Conservation (phyloP, 305 asterid species). For the Withania somnifera region DNA sequence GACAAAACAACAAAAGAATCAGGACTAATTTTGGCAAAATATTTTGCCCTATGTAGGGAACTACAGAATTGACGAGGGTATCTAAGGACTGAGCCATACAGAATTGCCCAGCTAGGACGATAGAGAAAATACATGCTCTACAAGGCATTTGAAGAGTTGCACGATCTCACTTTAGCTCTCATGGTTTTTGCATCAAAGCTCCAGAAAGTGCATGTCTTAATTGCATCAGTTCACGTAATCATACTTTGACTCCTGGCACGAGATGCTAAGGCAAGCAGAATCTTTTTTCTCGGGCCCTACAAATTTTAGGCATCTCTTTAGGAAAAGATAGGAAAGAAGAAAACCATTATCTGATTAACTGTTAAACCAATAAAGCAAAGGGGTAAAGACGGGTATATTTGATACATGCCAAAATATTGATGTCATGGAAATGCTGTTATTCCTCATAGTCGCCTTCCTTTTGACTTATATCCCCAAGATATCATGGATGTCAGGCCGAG, state of each 20-base stretch:
- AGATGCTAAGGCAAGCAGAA: constrained; percentile 47
- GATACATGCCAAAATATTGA: neutral
- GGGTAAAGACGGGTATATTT: neutral
- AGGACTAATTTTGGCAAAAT: neutral
- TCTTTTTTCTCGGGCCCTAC: constrained; percentile 91
- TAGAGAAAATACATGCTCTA: neutral
- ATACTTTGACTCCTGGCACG: constrained; percentile 46
- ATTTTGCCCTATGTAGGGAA: neutral
- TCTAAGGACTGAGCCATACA: neutral
- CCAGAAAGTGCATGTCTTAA: neutral
- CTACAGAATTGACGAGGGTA: neutral
- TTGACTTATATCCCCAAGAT: neutral
- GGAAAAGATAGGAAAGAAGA: neutral
- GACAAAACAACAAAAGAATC: neutral
- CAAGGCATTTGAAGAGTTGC: neutral
- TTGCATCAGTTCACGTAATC: constrained; percentile 1
- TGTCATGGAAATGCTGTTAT: neutral
- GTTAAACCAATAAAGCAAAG: neutral
- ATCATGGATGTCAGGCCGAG: neutral
- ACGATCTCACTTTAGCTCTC: neutral
- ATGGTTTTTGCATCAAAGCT: constrained; percentile 1
- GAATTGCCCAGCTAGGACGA: neutral
- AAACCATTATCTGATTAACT: neutral
- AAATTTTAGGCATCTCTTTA: constrained; percentile 7
- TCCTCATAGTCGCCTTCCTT: neutral